Evolutionary conservation across 139 green algal genomes (phyloP).

Genomic region (Nannochloris sp.): DNA sequence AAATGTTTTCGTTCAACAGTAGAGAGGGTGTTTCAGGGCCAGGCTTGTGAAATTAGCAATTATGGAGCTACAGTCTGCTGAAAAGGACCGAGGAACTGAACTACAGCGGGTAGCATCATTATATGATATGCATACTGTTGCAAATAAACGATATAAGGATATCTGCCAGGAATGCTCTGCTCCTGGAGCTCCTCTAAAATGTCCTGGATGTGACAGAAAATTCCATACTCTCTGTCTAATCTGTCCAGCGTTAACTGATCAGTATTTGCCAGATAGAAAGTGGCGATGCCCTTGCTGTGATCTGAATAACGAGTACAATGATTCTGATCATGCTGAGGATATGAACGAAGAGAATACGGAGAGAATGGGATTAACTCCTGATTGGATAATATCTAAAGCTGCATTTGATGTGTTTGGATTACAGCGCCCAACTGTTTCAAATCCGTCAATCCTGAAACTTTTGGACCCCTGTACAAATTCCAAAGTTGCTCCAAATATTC

Average conservation of each 20-base stretch:
- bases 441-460: conserved; percentile 54
- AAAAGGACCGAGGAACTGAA: not conserved
- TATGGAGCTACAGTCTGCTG: not conserved
- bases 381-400: conserved; percentile 54
- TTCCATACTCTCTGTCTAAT: conserved; percentile 4
- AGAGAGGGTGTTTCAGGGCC: not conserved
- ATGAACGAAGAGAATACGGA: not conserved
- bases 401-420: conserved; percentile 42
- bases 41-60: conserved; percentile 1
- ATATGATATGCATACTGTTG: not conserved
- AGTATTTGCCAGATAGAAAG: conserved; percentile 1
- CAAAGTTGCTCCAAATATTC: conserved; percentile 68
- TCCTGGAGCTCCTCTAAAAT: not conserved
- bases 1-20: too few relatives aligned
- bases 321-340: not conserved
- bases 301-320: not conserved
- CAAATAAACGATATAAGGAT: not conserved
- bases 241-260: not conserved
- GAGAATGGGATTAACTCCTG: conserved; percentile 62
- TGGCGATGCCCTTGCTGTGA: not conserved
- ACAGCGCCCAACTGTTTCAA: conserved; percentile 35
- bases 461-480: conserved; percentile 82
- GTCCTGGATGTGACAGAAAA: not conserved
- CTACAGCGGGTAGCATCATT: not conserved
- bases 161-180: not conserved